Evolutionary conservation across 495 filamentous ascomycete genomes (phyloP).

Genomic region (Rhypophila decipiens): DNA sequence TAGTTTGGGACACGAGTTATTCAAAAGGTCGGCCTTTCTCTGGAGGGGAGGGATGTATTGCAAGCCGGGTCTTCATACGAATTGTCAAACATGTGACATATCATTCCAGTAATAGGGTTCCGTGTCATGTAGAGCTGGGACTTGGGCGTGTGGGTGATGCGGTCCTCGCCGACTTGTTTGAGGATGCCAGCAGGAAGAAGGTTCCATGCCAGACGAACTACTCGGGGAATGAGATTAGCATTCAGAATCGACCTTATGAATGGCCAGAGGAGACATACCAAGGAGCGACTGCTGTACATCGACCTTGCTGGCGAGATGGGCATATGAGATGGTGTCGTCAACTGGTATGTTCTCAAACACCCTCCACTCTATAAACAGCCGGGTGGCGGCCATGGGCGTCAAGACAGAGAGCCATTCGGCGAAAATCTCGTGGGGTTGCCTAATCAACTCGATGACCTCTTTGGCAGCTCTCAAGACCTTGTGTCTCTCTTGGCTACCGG

Average conservation of each 20-base stretch:
- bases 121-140: slow-evolving; percentile 7
- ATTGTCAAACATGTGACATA: not conserved
- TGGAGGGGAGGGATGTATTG: not conserved
- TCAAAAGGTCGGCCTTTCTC: slow-evolving; percentile 5
- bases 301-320: slow-evolving; percentile 16
- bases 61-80: not conserved
- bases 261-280: slow-evolving; percentile 6
- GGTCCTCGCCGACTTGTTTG: slow-evolving; percentile 7
- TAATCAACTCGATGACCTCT: slow-evolving; percentile 1
- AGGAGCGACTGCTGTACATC: slow-evolving; percentile 21
- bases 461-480: slow-evolving; percentile 2
- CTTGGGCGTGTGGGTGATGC: slow-evolving; percentile 15
- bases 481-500: not conserved
- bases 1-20: not conserved
- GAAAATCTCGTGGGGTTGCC: slow-evolving; percentile 3
- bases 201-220: slow-evolving; percentile 11
- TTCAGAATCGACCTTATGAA: not conserved
- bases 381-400: slow-evolving; percentile 11
- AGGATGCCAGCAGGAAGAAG: slow-evolving; percentile 13
- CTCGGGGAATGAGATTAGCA: no score
- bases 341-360: slow-evolving; percentile 24
- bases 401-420: slow-evolving; percentile 1
- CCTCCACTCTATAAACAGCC: slow-evolving; percentile 26
- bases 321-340: slow-evolving; percentile 15
- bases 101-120: slow-evolving; percentile 5